phyloP scores from a whole-genome alignment of 495 filamentous ascomycete genomes.

The Astrocystis sublimbata region DNA sequence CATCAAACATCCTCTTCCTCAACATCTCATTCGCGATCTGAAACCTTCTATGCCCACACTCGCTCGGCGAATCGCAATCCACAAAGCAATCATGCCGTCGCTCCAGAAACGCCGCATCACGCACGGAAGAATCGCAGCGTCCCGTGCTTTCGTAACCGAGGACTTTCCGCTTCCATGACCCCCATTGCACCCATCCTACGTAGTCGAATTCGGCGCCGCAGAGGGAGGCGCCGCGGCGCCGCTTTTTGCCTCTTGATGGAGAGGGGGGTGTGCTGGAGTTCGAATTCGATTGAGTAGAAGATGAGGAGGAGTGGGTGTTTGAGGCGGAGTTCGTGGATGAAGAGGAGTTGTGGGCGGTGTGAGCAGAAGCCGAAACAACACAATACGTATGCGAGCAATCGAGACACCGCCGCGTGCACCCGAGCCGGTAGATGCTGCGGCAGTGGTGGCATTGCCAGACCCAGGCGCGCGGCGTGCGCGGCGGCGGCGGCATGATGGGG shows the following conservation, averaged over 20 bases:
- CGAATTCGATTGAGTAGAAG: too few relatives aligned
- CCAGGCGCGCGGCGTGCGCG: conserved; percentile 39
- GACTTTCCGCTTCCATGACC: conserved; percentile 39
- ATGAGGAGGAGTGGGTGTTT: too few relatives aligned
- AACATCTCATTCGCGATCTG: conserved; percentile 21
- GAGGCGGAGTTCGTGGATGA: neutral
- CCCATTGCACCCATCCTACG: conserved; percentile 41
- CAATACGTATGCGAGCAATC: conserved; percentile 48
- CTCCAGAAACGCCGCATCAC: conserved; percentile 28
- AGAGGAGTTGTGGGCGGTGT: conserved; percentile 6
- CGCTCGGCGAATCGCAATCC: conserved; percentile 47
- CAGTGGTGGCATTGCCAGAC: conserved; percentile 50
- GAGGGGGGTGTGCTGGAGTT: neutral
- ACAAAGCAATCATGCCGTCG: conserved; percentile 38
- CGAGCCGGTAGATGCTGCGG: conserved; percentile 36
- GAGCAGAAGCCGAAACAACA: too few relatives aligned
- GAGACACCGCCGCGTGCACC: conserved; percentile 49
- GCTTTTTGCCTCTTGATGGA: conserved; percentile 18
- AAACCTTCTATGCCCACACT: conserved; percentile 40
- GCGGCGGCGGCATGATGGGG: conserved; percentile 30
- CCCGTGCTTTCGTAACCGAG: conserved; percentile 22
- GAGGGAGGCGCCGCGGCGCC: conserved; percentile 16
- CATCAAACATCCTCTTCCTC: conserved; percentile 6
- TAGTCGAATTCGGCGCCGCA: conserved; percentile 47
- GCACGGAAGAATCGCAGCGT: conserved; percentile 10